A percentile compares a stretch with the other conserved stretches of the same genome.
phyloP scores from a whole-genome alignment of 495 filamentous ascomycete genomes.

The Hypoxylon subgilvum region DNA sequence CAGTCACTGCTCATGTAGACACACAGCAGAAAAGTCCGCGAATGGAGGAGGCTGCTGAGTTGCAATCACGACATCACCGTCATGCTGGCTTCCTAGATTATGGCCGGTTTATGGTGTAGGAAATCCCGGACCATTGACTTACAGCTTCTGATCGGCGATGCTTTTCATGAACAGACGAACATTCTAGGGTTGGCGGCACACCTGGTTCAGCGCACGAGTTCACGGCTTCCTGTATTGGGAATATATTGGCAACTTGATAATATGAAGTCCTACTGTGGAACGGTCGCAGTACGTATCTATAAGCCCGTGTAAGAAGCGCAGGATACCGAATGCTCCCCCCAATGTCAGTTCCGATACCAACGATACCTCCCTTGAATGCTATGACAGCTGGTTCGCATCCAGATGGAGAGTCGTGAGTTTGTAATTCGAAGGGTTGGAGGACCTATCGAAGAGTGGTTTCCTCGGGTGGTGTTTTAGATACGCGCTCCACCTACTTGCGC shows the following conservation, averaged over 20 bases:
- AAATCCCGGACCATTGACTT: not conserved
- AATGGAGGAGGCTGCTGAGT: too few relatives aligned
- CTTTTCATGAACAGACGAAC: constrained; percentile 15
- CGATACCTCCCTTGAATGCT: constrained; percentile 49
- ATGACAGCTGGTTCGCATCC: constrained; percentile 65
- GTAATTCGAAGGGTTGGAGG: constrained; percentile 67
- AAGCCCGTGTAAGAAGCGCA: constrained; percentile 4
- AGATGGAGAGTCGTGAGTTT: constrained; percentile 62
- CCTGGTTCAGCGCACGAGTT: constrained; percentile 2
- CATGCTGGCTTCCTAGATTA: not conserved
- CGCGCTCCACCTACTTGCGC: constrained; percentile 55
- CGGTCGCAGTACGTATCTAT: not conserved
- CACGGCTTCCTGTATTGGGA: constrained; percentile 11
- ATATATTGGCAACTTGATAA: constrained; percentile 1
- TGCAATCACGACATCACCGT: too few relatives aligned
- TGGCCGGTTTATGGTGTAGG: too few relatives aligned
- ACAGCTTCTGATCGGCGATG: constrained; percentile 2
- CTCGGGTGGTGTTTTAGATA: constrained; percentile 54
- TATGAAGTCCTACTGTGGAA: constrained; percentile 3
- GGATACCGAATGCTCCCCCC: constrained; percentile 64
- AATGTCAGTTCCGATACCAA: constrained; percentile 69
- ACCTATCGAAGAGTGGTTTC: constrained; percentile 62
- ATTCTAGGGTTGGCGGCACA: constrained; percentile 11
- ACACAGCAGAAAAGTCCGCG: too few relatives aligned
- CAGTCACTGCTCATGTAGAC: not conserved